Evolutionary conservation across 306 rosid species (phyloP).

Genomic region (Vigna mungo): DNA sequence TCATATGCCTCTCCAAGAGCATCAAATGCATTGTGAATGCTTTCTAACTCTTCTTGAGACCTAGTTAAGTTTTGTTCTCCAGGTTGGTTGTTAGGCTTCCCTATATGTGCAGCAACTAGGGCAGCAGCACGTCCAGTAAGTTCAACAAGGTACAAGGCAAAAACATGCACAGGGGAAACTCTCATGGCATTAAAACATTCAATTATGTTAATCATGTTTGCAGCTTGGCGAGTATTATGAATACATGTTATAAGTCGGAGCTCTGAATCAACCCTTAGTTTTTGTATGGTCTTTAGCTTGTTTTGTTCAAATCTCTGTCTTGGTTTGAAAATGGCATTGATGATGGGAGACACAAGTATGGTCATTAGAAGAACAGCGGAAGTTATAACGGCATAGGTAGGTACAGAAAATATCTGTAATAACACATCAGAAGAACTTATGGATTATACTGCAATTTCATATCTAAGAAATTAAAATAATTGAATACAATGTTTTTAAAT

Average conservation of each 20-base stretch:
- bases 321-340: slow-evolving; percentile 42
- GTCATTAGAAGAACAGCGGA: slow-evolving; percentile 49
- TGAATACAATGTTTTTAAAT: not conserved
- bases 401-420: slow-evolving; percentile 36
- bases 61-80: slow-evolving; percentile 38
- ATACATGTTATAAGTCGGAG: slow-evolving; percentile 53
- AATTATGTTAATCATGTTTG: slow-evolving; percentile 36
- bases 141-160: slow-evolving; percentile 48
- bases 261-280: slow-evolving; percentile 45
- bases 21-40: slow-evolving; percentile 35
- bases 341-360: slow-evolving; percentile 29
- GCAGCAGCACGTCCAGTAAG: slow-evolving; percentile 48
- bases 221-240: slow-evolving; percentile 42
- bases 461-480: too few relatives aligned
- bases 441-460: not conserved
- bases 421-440: not conserved
- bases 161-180: slow-evolving; percentile 45
- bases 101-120: slow-evolving; percentile 46
- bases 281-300: slow-evolving; percentile 47
- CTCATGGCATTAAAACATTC: slow-evolving; percentile 43
- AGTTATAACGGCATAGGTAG: slow-evolving; percentile 31
- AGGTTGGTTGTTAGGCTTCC: not conserved
- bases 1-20: slow-evolving; percentile 33
- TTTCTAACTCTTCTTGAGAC: slow-evolving; percentile 45
- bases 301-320: slow-evolving; percentile 42